These are phyloP conservation scores for Meyerozyma elateridarum DNA, from an alignment of 1,139 yeast genomes.

Conservation along the genomic window DNA sequence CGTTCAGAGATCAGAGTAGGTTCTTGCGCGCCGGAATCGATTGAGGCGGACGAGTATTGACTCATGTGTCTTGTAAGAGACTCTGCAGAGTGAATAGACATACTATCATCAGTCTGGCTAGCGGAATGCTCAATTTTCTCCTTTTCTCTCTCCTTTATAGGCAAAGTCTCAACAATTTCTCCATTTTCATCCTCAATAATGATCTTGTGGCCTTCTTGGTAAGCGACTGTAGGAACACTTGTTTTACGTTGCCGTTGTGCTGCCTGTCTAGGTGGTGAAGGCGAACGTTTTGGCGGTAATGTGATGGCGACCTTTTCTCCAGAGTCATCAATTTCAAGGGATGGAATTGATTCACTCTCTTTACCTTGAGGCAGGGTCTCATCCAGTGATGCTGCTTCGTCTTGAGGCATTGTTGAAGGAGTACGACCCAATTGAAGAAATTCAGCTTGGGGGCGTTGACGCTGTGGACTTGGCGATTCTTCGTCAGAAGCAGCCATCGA, in stretches of 20 bases:
- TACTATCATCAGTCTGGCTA: conserved; percentile 13
- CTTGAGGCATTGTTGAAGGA: conserved; percentile 15
- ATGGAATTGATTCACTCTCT: conserved; percentile 4
- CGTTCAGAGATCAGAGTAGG: conserved; percentile 9
- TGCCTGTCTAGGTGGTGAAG: neutral
- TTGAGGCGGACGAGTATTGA: conserved; percentile 23
- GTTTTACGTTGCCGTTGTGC: conserved; percentile 5
- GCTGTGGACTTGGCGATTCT: conserved; percentile 19
- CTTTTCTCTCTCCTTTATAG: conserved; percentile 8
- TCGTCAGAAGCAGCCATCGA: conserved; percentile 25
- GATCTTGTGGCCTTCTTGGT: conserved; percentile 64
- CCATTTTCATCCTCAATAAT: conserved; percentile 82
- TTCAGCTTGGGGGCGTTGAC: conserved; percentile 39
- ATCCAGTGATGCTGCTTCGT: conserved; percentile 8
- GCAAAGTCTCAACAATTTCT: conserved; percentile 53
- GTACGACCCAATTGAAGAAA: conserved; percentile 39
- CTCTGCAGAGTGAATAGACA: conserved; percentile 38
- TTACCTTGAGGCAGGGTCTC: conserved; percentile 9
- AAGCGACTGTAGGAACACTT: conserved; percentile 37
- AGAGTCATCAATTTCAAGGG: conserved; percentile 1
- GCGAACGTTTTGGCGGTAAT: neutral
- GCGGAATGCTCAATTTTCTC: conserved; percentile 2
- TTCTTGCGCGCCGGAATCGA: conserved; percentile 16
- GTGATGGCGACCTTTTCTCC: conserved; percentile 2
- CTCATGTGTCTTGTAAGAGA: conserved; percentile 37